Base-by-base conservation (phyloP, 2,329 filamentous ascomycete genomes). In the Clonostachys chloroleuca region DNA sequence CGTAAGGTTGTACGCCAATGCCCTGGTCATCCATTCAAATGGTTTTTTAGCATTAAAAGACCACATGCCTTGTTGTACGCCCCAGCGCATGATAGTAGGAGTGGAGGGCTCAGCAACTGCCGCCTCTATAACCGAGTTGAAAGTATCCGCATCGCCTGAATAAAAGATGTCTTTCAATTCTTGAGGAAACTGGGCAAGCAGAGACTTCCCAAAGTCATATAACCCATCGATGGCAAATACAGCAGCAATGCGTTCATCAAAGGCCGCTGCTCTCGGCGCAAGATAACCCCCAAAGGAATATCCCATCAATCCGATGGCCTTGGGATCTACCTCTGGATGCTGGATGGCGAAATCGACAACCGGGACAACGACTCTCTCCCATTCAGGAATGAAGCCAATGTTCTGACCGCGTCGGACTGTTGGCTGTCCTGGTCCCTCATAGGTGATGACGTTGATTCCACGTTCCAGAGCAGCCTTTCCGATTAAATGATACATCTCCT, bases 391-490 rank as follows among this genome's bases (percentile, higher is more conserved):
- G 52, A 75, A 75, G 5, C 67, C 69, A 2, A 73, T 42, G 5
- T 60, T 53, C 39, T 76, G 67, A 1, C 65, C 48, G 2, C 73
- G 65, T 10, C 67, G 64, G 3, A 70, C 64, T 0, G 59, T 65
- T 4, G 63, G 61, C 51, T 76, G 72, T 0, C 72, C 72, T 0
- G 72, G 73, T 0, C 73, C 73, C 40, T 76, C 72, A 50, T 71
- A 77, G 0, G 66, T 66, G 10, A 75, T 61, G 33, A 63, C 60
- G 45, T 75, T 73, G 52, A 60, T 70, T 3, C 72, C 72, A 0
- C 67, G 59, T 16, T 58, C 58, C 6, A 69, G 52, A 1, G 61
- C 64, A 1, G 59, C 48, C 3, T 55, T 51, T 14, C 58, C 64
- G 10, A 58, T 54, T 20, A 52, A 41, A 48, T 70, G 66, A 45